Evolutionary conservation across 345 rosid genomes (phyloP), one percentile per base, ranked within the genome.

Genomic region (Kernera saxatilis): DNA sequence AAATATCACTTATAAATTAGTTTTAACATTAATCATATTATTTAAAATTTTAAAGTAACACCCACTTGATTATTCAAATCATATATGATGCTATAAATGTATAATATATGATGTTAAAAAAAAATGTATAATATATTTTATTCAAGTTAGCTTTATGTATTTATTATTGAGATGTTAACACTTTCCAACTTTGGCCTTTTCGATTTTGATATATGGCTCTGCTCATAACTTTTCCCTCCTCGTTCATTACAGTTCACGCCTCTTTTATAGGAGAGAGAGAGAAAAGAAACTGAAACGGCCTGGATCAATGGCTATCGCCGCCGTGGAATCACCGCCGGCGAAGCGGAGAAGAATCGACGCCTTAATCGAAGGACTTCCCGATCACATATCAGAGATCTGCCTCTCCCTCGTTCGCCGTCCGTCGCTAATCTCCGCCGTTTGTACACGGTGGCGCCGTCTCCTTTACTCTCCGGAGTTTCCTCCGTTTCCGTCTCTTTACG

Each of bases 401-500:
- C 86, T 87, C 12, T 51, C 80, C n/a, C 71, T 55, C 23, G 70
- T 69, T 5, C 10, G 29, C 15, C 73, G 78, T 35, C 82, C 86
- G 18, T 33, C 79, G 17, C 25, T 84, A n/a, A 75, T 87, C 70
- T 33, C 78, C 80, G 82, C 83, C 45, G 83, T 87, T 6, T 83
- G 82, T 72, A 74, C 41, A 51, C 64, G 83, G 57, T 83, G 88
- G 88, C 83, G 87, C 29, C 82, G 82, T 54, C 78, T 84, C 26
- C 73, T 84, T 3, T 83, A 83, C 77, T 87, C 87, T 3, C 74
- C 82, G 19, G 66, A 49, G 12, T 77, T 84, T 65, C 82, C 83
- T 53, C 77, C 86, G 9, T 86, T 81, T 62, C 46, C 67, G 13
- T 80, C 85, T 19, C 77, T 87, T 13, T 82, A 81, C 51, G 81